A percentile compares a stretch with the other conserved stretches of the same genome.
Conservation (phyloP, 805 yeast species). For the Ogataea trehalophila region DNA sequence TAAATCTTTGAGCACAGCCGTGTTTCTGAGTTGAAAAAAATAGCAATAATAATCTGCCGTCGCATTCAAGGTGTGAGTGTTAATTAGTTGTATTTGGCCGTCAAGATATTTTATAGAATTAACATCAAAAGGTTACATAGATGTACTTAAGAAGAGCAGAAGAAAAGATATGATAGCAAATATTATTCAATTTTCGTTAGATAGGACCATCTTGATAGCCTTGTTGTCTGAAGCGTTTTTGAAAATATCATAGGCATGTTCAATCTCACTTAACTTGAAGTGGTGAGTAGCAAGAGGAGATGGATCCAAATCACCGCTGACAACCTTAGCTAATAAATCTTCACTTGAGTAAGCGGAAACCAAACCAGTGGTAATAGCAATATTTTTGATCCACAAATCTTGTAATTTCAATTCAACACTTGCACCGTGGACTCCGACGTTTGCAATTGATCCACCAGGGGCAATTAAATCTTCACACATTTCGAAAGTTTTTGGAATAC, state of each 20-base stretch:
- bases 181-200: slow-evolving; percentile 9
- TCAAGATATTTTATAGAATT: background rate
- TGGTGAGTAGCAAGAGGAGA: slow-evolving; percentile 55
- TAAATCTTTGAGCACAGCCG: no score
- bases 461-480: slow-evolving; percentile 50
- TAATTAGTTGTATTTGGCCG: no score
- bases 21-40: no score
- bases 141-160: background rate
- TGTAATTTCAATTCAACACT: slow-evolving; percentile 38
- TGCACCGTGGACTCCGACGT: slow-evolving; percentile 52
- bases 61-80: no score
- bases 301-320: slow-evolving; percentile 38
- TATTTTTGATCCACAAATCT: slow-evolving; percentile 42
- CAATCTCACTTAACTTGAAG: slow-evolving; percentile 49
- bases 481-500: slow-evolving; percentile 57
- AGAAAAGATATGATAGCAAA: background rate
- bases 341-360: slow-evolving; percentile 43
- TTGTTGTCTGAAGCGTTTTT: slow-evolving; percentile 47
- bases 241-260: slow-evolving; percentile 58
- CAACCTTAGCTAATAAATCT: slow-evolving; percentile 33
- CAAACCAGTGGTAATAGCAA: slow-evolving; percentile 43
- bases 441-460: slow-evolving; percentile 61
- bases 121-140: background rate
- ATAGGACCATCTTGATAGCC: slow-evolving; percentile 45
- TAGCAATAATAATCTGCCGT: no score